Percentiles rank a stretch among this genome's conserved stretches.
Evolutionary conservation across 257 asterid species (phyloP).

Genomic region (Solanum tacnaense): DNA sequence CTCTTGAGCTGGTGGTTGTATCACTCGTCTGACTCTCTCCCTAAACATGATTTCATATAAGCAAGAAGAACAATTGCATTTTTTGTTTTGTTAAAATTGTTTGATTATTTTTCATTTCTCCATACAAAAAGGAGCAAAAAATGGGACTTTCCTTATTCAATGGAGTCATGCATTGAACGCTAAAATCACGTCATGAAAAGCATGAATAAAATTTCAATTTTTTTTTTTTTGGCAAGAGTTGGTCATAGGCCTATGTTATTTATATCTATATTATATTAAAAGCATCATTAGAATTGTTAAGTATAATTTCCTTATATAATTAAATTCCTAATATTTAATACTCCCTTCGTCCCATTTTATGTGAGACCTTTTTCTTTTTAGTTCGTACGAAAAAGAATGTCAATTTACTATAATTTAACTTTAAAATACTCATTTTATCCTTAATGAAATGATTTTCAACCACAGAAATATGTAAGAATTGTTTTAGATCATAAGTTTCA

Average conservation of each 20-base stretch:
- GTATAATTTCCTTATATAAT: too few relatives aligned
- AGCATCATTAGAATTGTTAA: too few relatives aligned
- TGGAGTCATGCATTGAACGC: neutral
- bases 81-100: neutral
- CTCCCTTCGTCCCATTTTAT: too few relatives aligned
- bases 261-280: neutral
- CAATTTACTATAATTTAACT: too few relatives aligned
- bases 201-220: neutral
- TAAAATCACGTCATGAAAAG: neutral
- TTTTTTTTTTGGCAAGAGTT: too few relatives aligned
- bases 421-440: too few relatives aligned
- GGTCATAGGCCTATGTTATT: neutral
- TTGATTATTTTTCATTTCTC: neutral
- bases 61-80: neutral
- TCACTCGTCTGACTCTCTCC: constrained; percentile 52
- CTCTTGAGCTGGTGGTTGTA: constrained; percentile 69
- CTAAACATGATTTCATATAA: constrained; percentile 42
- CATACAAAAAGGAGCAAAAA: neutral
- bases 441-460: too few relatives aligned
- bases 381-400: too few relatives aligned
- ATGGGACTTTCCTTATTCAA: neutral
- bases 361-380: too few relatives aligned
- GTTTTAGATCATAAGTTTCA: too few relatives aligned
- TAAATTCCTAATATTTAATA: too few relatives aligned
- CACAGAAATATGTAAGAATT: too few relatives aligned